Evolutionary conservation across 495 filamentous ascomycete genomes (phyloP).

Genomic region (Tuber brumale): DNA sequence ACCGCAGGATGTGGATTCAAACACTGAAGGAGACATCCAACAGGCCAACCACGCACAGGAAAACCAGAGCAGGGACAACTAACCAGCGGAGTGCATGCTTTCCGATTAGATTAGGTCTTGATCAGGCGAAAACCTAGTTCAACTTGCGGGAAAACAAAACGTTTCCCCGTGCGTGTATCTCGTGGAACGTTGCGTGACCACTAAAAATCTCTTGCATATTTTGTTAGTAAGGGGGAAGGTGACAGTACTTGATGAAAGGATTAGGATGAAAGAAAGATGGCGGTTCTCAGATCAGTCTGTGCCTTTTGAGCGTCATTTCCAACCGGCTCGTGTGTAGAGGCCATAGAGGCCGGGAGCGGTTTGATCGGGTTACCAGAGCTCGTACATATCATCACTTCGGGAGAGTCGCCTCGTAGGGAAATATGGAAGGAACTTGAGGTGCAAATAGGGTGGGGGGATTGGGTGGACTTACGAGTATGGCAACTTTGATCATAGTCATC

Average conservation of each 20-base stretch:
- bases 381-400: constrained; percentile 54
- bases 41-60: neutral
- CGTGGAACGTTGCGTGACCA: neutral
- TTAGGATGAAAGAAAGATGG: constrained; percentile 1
- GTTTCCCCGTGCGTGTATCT: neutral
- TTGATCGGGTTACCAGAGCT: constrained; percentile 77
- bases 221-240: neutral
- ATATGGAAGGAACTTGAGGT: constrained; percentile 9
- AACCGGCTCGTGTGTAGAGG: constrained; percentile 37
- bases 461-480: constrained; percentile 12
- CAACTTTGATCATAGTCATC: constrained; percentile 1
- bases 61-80: neutral
- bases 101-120: neutral
- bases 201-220: neutral
- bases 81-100: neutral
- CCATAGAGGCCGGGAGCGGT: constrained; percentile 32
- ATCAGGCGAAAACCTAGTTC: neutral
- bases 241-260: neutral
- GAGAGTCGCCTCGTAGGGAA: constrained; percentile 27
- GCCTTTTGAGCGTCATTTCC: constrained; percentile 41
- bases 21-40: neutral
- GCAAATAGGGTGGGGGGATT: neutral
- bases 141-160: neutral
- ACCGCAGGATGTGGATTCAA: neutral
- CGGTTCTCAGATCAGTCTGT: constrained; percentile 36